These are phyloP conservation scores for Epicoccum nigrum DNA, from an alignment of 2,329 filamentous ascomycete genomes.

Conservation along the genomic window DNA sequence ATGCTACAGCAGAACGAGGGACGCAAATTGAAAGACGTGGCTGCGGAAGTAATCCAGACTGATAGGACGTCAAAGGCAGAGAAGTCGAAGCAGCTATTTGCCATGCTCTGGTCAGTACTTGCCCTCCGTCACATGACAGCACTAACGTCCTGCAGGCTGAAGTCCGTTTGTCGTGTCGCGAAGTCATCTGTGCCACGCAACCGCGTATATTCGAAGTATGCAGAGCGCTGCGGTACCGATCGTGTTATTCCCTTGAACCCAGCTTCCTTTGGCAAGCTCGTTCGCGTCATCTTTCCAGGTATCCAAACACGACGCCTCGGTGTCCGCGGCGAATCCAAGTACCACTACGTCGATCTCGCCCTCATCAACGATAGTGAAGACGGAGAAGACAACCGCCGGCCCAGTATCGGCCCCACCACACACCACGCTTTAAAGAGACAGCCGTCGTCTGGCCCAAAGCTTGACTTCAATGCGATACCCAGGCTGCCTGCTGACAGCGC, in stretches of 20 bases:
- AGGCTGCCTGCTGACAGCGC: slow-evolving; percentile 57
- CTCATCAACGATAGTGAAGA: slow-evolving; percentile 54
- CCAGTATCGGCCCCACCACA: slow-evolving; percentile 29
- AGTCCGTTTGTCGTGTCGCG: slow-evolving; percentile 70
- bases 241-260: slow-evolving; percentile 95
- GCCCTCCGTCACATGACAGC: background rate
- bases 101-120: slow-evolving; percentile 77
- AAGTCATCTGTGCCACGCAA: slow-evolving; percentile 90
- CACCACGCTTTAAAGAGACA: slow-evolving; percentile 40
- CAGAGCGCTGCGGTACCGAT: slow-evolving; percentile 88
- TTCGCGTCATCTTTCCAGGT: slow-evolving; percentile 93
- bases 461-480: slow-evolving; percentile 51
- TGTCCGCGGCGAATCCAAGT: slow-evolving; percentile 95
- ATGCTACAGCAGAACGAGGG: slow-evolving; percentile 73
- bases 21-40: slow-evolving; percentile 72
- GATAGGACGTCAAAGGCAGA: slow-evolving; percentile 82
- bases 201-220: slow-evolving; percentile 94
- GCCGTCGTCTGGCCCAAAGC: slow-evolving; percentile 37
- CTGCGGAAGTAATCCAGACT: slow-evolving; percentile 76
- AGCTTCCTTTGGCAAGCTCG: slow-evolving; percentile 95
- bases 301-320: slow-evolving; percentile 91
- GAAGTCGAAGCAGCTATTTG: slow-evolving; percentile 83
- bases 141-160: slow-evolving; percentile 65
- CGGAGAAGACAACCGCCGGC: slow-evolving; percentile 30
- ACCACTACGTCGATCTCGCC: slow-evolving; percentile 76